Base-by-base conservation (phyloP, 805 yeast species). In the Spathaspora arborariae region DNA sequence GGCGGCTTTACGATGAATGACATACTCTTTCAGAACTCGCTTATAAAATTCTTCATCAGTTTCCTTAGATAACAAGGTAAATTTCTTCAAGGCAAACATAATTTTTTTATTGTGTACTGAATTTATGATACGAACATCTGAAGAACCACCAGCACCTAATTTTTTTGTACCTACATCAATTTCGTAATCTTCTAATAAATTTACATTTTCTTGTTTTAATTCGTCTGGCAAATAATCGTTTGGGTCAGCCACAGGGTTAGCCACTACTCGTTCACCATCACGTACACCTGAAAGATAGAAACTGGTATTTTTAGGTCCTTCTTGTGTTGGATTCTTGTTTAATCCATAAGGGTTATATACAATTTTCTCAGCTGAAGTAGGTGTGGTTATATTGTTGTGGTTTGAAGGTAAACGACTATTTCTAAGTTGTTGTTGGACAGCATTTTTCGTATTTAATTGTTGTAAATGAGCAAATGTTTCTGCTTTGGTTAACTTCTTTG, bases 81-180 rank as follows among this genome's bases (percentile, higher is more conserved):
- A 81, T 57, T 79, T 80, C 62, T 86, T 86, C 57, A 85, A 69
- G 0, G 92, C 92, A 62, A 65, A 84, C 5, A 73, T 52, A 47
- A 74, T 72, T 46, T 72, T 72, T 47, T 76, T 76, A 53, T 70
- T 66, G 38, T 59, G 46, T 16, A 57, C 47, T 21, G 70, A 63
- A 46, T 65, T 62, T 43, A 72, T 65, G 42, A 68, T 56, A 45
- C 83, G 70, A 18, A 86, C 90, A 42, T 78, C 78, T 4, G 88
- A 78, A 2, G 86, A 79, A 2, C 91, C 91, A 41, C 95, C 94
- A 46, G 76, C 78, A 2, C 91, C 94, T 43, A 86, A 61, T 41
- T 74, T 77, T 45, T 75, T 74, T 20, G 69, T 62, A 36, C 56
- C 48, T 19, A 57, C 69, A 44, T 70, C 76, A 33, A 70, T 64